These are phyloP conservation scores for Aspergillus tanneri DNA, from an alignment of 2,329 filamentous ascomycete species.

Conservation along the genomic window DNA sequence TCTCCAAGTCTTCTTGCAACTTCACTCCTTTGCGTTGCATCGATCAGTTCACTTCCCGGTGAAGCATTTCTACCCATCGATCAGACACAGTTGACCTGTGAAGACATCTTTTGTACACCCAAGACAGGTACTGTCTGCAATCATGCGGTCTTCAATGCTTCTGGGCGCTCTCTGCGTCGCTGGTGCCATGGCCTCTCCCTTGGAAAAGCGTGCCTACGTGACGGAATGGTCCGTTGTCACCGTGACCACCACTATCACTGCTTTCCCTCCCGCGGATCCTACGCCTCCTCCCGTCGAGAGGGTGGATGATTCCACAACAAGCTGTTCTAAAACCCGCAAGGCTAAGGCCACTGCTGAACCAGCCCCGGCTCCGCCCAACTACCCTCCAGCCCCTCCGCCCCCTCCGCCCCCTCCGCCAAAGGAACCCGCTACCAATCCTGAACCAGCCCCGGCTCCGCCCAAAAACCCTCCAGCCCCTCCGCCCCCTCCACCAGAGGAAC, in stretches of 20 bases:
- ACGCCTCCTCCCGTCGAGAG: slow-evolving; percentile 11
- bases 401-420: background rate
- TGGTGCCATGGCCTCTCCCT: slow-evolving; percentile 33
- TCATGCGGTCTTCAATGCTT: slow-evolving; percentile 38
- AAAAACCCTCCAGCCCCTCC: background rate
- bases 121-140: no score
- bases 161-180: slow-evolving; percentile 39
- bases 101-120: slow-evolving; percentile 15
- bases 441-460: slow-evolving; percentile 1
- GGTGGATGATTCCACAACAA: slow-evolving; percentile 2
- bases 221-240: slow-evolving; percentile 40
- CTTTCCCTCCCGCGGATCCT: slow-evolving; percentile 13
- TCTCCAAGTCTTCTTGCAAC: slow-evolving; percentile 5
- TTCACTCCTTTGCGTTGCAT: slow-evolving; percentile 1
- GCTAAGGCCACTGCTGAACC: slow-evolving; percentile 1
- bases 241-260: slow-evolving; percentile 38
- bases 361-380: slow-evolving; percentile 1
- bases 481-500: slow-evolving; percentile 1
- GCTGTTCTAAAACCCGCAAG: background rate
- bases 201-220: slow-evolving; percentile 37
- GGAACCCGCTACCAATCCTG: slow-evolving; percentile 5
- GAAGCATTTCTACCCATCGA: slow-evolving; percentile 29
- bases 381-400: background rate
- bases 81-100: slow-evolving; percentile 35
- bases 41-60: slow-evolving; percentile 34